Conservation (phyloP, 768 basidiomycete genomes). For the Saitozyma podzolica region DNA sequence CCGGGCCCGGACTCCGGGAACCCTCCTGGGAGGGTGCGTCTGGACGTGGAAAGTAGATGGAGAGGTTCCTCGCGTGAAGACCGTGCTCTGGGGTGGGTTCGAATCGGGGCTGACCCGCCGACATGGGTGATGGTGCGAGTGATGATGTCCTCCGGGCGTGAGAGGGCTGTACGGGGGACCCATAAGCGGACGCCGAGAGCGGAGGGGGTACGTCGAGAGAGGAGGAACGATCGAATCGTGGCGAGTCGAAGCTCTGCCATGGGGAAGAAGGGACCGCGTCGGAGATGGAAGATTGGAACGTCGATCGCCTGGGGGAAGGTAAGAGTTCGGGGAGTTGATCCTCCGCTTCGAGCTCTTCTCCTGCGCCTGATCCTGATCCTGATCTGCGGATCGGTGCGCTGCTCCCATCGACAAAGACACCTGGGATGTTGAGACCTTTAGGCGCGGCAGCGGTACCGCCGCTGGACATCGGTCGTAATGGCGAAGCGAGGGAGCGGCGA, state of each 20-base stretch:
- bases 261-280: constrained; percentile 9
- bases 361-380: background rate
- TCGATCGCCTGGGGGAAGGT: constrained; percentile 12
- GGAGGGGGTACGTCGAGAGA: constrained; percentile 3
- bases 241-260: constrained; percentile 16
- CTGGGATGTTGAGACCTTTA: constrained; percentile 9
- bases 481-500: background rate
- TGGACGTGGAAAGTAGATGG: constrained; percentile 84
- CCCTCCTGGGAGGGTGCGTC: constrained; percentile 57
- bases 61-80: constrained; percentile 86
- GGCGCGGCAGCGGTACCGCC: background rate
- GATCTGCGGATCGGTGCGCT: background rate
- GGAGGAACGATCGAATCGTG: constrained; percentile 1
- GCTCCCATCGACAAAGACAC: background rate
- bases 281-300: constrained; percentile 3
- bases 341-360: constrained; percentile 10
- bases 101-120: constrained; percentile 4
- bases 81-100: constrained; percentile 43
- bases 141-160: background rate
- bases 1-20: constrained; percentile 32
- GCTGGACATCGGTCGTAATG: background rate
- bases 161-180: background rate
- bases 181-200: constrained; percentile 1
- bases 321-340: constrained; percentile 17
- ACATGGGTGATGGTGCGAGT: background rate